These are phyloP conservation scores for Phytophthora brassicae DNA, from an alignment of 352 stramenopile species.

Conservation along the genomic window DNA sequence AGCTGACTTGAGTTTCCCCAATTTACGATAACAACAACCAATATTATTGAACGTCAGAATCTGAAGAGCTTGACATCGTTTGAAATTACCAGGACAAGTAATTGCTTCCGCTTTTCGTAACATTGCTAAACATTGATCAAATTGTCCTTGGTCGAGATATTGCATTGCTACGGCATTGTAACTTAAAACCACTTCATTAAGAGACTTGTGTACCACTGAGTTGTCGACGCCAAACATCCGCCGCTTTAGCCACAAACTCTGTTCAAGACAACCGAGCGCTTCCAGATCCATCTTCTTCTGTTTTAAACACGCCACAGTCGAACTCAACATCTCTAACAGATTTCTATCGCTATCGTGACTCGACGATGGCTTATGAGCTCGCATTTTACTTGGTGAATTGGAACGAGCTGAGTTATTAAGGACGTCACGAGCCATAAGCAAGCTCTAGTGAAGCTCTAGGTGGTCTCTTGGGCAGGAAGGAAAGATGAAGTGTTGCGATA, in stretches of 20 bases:
- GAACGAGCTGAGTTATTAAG: constrained; percentile 13
- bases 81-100: constrained; percentile 67
- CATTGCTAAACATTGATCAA: constrained; percentile 69
- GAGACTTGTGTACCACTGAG: constrained; percentile 48
- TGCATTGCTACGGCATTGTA: constrained; percentile 84
- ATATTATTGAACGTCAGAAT: constrained; percentile 87
- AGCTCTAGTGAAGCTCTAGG: constrained; percentile 6
- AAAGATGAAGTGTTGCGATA: constrained; percentile 14
- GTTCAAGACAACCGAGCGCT: constrained; percentile 71
- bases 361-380: constrained; percentile 11
- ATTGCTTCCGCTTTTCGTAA: constrained; percentile 75
- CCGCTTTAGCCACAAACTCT: constrained; percentile 73
- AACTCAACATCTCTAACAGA: constrained; percentile 70
- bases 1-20: constrained; percentile 71
- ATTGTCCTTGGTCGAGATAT: constrained; percentile 50
- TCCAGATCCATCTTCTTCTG: constrained; percentile 79
- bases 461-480: background rate
- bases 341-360: constrained; percentile 57
- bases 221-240: constrained; percentile 75
- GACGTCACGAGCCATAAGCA: constrained; percentile 26
- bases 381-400: constrained; percentile 19
- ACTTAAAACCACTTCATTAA: constrained; percentile 68
- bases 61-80: constrained; percentile 60
- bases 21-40: constrained; percentile 78
- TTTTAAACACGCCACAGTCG: constrained; percentile 65